Base-by-base conservation (phyloP, 441 rosid species). In the Jatropha multifida region DNA sequence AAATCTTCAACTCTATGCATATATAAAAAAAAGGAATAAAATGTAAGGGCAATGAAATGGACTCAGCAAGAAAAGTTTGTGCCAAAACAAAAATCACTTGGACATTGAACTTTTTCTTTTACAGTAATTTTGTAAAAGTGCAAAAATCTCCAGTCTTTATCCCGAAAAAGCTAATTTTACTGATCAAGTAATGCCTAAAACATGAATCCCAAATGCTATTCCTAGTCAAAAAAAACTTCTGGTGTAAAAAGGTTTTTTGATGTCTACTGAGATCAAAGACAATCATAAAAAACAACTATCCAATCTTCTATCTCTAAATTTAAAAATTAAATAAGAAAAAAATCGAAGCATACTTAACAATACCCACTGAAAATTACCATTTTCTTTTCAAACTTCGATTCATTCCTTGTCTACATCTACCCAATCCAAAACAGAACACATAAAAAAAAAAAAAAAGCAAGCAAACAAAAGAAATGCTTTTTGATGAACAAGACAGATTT, bases 141-240 rank as follows among this genome's bases (percentile, higher is more conserved):
- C 49, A 49, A 15, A 65, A 70, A 68, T 65, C 55, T 67, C 67
- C 38, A 68, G 73, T 55, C 67, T 73, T 77, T 74, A 13, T 42
- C 76, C 41, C 68, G 46, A 42, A 77, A 80, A 63, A 79, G 62
- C 26, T 58, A 61, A 68, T 76, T 74, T 62, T 64, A 71, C 48
- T 64, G 65, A 66, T 65, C 46, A 60, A 72, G 52, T 15, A 11
- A 38, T n/a, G 17, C 20, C 12, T 68, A 73, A 73, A 77, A 46
- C 80, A 48, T 23, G 15, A 7, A 27, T 37, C 72, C 55, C 65
- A 67, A 7, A 51, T 54, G 60, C 42, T n/a, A 61, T 63, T 64
- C 64, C 41, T 65, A 37, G 44, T 26, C 46, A 68, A 14, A 71
- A 42, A 7, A 37, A 63, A 44, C 54, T 65, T 26, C 69, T 27